Percentiles rank a stretch among this genome's conserved stretches.
Conservation (phyloP, 495 filamentous ascomycete genomes). For the Ramalina intermedia region DNA sequence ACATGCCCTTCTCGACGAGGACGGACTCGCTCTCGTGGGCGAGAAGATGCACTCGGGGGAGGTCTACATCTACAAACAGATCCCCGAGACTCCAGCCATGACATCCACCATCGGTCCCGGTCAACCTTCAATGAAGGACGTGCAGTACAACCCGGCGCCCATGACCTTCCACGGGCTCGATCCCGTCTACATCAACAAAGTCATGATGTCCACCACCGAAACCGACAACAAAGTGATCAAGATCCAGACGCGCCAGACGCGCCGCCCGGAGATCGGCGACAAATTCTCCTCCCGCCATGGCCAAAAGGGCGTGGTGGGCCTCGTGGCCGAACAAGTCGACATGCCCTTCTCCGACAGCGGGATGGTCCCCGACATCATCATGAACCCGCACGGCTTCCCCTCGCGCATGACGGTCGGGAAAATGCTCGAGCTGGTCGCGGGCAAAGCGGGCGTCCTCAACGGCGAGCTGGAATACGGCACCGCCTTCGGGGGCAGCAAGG, state of each 20-base stretch:
- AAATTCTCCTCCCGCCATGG: constrained; percentile 98
- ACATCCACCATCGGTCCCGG: constrained; percentile 48
- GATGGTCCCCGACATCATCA: constrained; percentile 92
- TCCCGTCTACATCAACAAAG: constrained; percentile 81
- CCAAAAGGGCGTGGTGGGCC: constrained; percentile 94
- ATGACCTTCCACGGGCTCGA: constrained; percentile 75
- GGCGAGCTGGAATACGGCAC: constrained; percentile 83
- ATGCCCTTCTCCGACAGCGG: constrained; percentile 92
- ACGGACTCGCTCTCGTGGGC: constrained; percentile 77
- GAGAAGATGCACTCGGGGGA: constrained; percentile 57
- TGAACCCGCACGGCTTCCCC: constrained; percentile 99
- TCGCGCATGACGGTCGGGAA: constrained; percentile 99
- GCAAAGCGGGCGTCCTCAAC: constrained; percentile 77
- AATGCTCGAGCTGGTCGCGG: constrained; percentile 86
- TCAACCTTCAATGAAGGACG: constrained; percentile 22
- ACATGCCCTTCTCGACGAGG: constrained; percentile 55
- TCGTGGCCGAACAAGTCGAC: constrained; percentile 89
- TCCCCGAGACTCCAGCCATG: constrained; percentile 48
- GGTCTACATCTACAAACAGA: constrained; percentile 76
- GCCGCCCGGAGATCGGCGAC: constrained; percentile 86
- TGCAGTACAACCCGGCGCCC: constrained; percentile 49
- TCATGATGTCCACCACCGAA: constrained; percentile 80
- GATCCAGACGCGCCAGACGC: constrained; percentile 81
- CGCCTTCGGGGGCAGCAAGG: constrained; percentile 84
- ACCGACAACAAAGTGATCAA: constrained; percentile 70